Evolutionary conservation across 306 rosid genomes (phyloP).

Genomic region (Quercus bicolor): DNA sequence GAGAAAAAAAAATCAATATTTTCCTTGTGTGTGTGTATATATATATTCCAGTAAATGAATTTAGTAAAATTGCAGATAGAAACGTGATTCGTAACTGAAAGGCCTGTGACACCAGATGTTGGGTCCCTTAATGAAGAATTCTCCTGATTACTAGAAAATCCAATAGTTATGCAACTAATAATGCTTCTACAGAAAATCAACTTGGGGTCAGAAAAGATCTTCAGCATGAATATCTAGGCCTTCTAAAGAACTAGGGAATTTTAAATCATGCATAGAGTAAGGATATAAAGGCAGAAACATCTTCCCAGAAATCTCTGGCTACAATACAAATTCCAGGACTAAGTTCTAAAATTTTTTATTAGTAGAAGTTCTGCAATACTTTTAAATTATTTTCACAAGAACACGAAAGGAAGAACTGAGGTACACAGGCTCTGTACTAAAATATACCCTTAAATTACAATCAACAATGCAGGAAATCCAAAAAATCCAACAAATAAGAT

Average conservation of each 20-base stretch:
- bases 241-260: not conserved
- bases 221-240: not conserved
- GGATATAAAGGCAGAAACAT: not conserved
- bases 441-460: too few species aligned
- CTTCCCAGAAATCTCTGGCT: not conserved
- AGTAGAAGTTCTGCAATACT: too few species aligned
- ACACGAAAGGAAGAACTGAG: too few species aligned
- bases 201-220: too few species aligned
- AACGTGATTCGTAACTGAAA: too few species aligned
- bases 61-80: too few species aligned
- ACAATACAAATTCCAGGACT: not conserved
- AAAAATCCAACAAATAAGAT: not conserved
- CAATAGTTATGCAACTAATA: not conserved
- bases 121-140: not conserved
- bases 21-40: too few species aligned
- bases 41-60: too few species aligned
- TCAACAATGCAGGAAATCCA: not conserved
- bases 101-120: too few species aligned
- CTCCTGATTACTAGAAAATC: not conserved
- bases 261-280: slow-evolving; percentile 9
- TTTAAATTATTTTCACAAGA: too few species aligned
- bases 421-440: too few species aligned
- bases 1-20: too few species aligned
- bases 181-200: not conserved
- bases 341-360: not conserved